Evolutionary conservation across 2,329 filamentous ascomycete species (phyloP).

Genomic region (Metarhizium album): DNA sequence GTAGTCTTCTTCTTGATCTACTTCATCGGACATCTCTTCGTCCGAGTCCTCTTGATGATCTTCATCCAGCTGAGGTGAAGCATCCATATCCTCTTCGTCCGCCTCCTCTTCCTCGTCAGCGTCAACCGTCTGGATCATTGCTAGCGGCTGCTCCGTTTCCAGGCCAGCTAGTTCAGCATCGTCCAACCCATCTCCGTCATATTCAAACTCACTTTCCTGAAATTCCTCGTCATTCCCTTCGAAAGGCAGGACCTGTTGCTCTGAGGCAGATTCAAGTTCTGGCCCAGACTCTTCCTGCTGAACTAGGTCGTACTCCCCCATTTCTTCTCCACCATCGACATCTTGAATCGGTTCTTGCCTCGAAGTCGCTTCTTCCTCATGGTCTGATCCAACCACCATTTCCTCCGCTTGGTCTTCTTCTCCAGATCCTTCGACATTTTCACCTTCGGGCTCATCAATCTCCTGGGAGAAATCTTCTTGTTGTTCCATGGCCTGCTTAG

Average conservation of each 20-base stretch:
- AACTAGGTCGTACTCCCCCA: constrained; percentile 1
- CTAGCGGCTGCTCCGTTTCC: neutral
- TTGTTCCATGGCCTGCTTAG: neutral
- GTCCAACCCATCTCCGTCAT: neutral
- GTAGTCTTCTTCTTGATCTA: constrained; percentile 7
- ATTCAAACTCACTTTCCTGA: constrained; percentile 7
- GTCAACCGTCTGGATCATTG: neutral
- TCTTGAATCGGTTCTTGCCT: neutral
- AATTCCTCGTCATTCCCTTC: constrained; percentile 1
- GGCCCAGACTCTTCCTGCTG: neutral
- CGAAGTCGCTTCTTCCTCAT: neutral
- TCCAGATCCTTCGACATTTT: neutral
- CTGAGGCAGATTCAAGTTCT: neutral
- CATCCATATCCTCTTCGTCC: neutral
- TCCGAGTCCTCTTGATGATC: neutral
- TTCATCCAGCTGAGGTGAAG: neutral
- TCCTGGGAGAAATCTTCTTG: neutral
- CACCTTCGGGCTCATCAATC: neutral
- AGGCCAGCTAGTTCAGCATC: neutral
- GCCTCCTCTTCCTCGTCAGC: neutral
- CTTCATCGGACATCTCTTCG: constrained; percentile 4
- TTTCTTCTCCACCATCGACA: constrained; percentile 5
- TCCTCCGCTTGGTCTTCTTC: neutral
- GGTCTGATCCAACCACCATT: neutral
- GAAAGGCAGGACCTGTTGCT: neutral